phyloP scores from a whole-genome alignment of 2,329 filamentous ascomycete species.

The Talaromyces atroroseus region DNA sequence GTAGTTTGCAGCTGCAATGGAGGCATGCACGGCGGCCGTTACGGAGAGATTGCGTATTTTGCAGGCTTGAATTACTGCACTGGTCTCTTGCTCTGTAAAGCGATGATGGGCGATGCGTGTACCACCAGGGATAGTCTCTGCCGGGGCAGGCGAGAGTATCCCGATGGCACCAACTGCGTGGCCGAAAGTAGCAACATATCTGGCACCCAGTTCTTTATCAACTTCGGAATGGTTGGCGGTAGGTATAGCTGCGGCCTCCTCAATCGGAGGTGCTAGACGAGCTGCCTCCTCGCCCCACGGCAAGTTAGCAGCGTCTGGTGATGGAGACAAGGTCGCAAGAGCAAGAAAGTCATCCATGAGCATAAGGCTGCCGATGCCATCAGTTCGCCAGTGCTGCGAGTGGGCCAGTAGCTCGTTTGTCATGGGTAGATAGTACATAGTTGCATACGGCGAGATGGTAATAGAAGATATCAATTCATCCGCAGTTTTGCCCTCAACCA shows the following conservation, averaged over 20 bases:
- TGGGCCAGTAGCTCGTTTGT: conserved; percentile 3
- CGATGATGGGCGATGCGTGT: conserved; percentile 15
- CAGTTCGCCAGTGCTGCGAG: conserved; percentile 12
- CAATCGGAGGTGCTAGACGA: conserved; percentile 19
- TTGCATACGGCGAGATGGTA: conserved; percentile 12
- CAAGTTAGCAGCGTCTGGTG: conserved; percentile 19
- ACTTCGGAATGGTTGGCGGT: conserved; percentile 1
- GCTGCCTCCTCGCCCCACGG: conserved; percentile 24
- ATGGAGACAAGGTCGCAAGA: conserved; percentile 13
- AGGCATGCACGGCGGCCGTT: conserved; percentile 27
- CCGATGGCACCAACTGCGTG: conserved; percentile 19
- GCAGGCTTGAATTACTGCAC: conserved; percentile 16
- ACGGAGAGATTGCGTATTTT: conserved; percentile 20
- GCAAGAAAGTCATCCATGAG: conserved; percentile 22
- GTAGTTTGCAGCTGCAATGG: conserved; percentile 26
- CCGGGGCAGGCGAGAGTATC: conserved; percentile 19
- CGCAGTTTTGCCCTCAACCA: conserved; percentile 6
- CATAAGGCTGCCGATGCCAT: conserved; percentile 11
- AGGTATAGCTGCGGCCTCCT: conserved; percentile 20
- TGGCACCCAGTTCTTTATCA: conserved; percentile 15
- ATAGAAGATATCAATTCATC: conserved; percentile 13
- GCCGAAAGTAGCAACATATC: conserved; percentile 16
- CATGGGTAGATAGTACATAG: conserved; percentile 13
- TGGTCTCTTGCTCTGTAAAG: conserved; percentile 18
- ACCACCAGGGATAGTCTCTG: conserved; percentile 16